Base-by-base conservation (phyloP, 1,139 yeast species). In the Debaryomycetaceae sp. region DNA sequence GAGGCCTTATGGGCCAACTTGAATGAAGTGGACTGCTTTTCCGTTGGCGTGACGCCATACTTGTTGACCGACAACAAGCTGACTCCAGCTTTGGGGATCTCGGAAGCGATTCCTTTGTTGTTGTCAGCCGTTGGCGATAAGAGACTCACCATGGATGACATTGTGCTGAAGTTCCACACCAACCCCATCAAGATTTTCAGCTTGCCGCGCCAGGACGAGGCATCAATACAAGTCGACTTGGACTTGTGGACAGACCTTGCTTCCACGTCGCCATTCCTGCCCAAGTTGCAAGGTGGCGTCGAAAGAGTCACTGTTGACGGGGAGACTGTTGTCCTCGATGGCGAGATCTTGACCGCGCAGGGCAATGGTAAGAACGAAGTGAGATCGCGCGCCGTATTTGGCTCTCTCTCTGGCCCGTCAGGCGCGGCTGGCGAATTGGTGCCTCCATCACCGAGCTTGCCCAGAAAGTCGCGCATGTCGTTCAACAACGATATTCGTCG, bases 301-400 rank as follows among this genome's bases (percentile, higher is more conserved):
- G 95, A 86, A 60, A 78, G 97, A 55, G 97, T 91, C 33, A 72
- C 80, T 41, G 68, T 84, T 56, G 77, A 79, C 44, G 81, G 78
- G 40, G 80, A 80, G 53, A 83, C 95, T 35, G 85, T 82, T 38
- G 82, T 86, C 42, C 71, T 88, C 45, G 96, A 89, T 53, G 96
- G 95, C 44, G 73, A 73, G 37, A 61, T 85, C 31, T 66, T 83
- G 41, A 68, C 71, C 31, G 50, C 58, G 16, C 71, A 65, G 42
- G 80, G 83, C 20, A 55, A 67, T 30, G 96, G 96, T 42, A 65
- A 63, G 53, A 70, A 74, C 52, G 68, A 72, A 44, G 61, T 61
- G 34, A 57, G 53, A 30, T 55, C 70, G 18, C 58, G 68, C 41
- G 59, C 58, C 34, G 56, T 66, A 46, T 66, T 65, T 39, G 55